These are phyloP conservation scores for Nepenthes mirabilis DNA, from an alignment of 148 eudicot species.

Conservation along the genomic window DNA sequence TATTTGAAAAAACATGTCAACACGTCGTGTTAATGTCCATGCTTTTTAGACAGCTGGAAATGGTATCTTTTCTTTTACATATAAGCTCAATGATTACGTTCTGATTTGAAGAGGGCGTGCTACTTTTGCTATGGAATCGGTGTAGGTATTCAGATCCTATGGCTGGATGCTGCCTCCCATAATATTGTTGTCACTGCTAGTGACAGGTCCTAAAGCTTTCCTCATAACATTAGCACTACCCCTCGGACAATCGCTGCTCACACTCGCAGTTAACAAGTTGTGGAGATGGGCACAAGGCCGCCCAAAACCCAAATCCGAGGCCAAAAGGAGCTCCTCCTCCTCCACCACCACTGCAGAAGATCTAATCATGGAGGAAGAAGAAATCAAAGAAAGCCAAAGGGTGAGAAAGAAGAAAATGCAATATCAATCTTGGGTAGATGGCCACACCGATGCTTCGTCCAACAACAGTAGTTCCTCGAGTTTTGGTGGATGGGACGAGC, in stretches of 20 bases:
- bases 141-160: conserved; percentile 63
- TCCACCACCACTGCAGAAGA: conserved; percentile 7
- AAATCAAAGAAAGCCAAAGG: conserved; percentile 5
- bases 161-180: conserved; percentile 59
- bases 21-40: too few relatives aligned
- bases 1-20: too few relatives aligned
- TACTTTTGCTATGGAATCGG: conserved; percentile 2
- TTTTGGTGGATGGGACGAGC: conserved; percentile 91
- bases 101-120: not conserved
- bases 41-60: too few relatives aligned
- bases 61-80: too few relatives aligned
- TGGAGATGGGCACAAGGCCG: conserved; percentile 12
- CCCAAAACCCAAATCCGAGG: conserved; percentile 15
- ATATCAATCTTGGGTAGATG: conserved; percentile 28
- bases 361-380: conserved; percentile 12
- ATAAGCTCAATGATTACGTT: not conserved
- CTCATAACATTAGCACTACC: conserved; percentile 50
- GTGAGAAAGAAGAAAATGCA: conserved; percentile 14
- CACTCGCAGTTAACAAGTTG: conserved; percentile 37
- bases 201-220: conserved; percentile 83
- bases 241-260: conserved; percentile 40
- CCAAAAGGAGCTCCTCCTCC: conserved; percentile 17
- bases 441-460: conserved; percentile 12
- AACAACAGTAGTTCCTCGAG: conserved; percentile 9
- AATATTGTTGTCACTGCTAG: conserved; percentile 40